Conservation (phyloP, 1,284 basidiomycete genomes). For the Naganishia sp. region DNA sequence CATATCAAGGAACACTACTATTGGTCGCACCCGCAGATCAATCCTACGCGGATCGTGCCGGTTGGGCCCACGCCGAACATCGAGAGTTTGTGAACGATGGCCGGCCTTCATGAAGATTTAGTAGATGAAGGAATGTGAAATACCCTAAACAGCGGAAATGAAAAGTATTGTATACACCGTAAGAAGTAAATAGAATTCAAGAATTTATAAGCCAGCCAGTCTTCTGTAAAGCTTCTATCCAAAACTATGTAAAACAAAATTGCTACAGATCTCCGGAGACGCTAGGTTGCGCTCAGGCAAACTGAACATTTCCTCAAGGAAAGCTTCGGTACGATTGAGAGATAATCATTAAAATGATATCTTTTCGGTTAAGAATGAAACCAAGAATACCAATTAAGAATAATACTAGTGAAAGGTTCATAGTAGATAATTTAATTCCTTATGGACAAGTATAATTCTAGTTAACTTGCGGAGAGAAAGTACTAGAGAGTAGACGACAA, state of each 20-base stretch:
- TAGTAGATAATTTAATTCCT: slow-evolving; percentile 28
- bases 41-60: slow-evolving; percentile 72
- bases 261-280: too few species aligned
- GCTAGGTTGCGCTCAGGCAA: not conserved
- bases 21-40: slow-evolving; percentile 63
- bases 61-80: slow-evolving; percentile 71
- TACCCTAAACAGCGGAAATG: too few species aligned
- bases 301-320: slow-evolving; percentile 22
- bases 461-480: not conserved
- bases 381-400: slow-evolving; percentile 51
- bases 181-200: too few species aligned
- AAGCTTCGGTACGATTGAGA: slow-evolving; percentile 27
- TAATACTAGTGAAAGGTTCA: slow-evolving; percentile 50
- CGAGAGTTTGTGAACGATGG: slow-evolving; percentile 54
- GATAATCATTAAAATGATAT: slow-evolving; percentile 53
- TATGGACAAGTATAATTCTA: slow-evolving; percentile 19
- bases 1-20: slow-evolving; percentile 87
- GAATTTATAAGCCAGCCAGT: too few species aligned
- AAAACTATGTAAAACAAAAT: too few species aligned
- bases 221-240: too few species aligned
- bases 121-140: too few species aligned
- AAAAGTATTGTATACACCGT: too few species aligned
- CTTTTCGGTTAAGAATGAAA: slow-evolving; percentile 52
- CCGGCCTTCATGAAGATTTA: too few species aligned
- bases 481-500: not conserved